Conservation (phyloP, 179 eudicot species). For the Beta corolliflora region DNA sequence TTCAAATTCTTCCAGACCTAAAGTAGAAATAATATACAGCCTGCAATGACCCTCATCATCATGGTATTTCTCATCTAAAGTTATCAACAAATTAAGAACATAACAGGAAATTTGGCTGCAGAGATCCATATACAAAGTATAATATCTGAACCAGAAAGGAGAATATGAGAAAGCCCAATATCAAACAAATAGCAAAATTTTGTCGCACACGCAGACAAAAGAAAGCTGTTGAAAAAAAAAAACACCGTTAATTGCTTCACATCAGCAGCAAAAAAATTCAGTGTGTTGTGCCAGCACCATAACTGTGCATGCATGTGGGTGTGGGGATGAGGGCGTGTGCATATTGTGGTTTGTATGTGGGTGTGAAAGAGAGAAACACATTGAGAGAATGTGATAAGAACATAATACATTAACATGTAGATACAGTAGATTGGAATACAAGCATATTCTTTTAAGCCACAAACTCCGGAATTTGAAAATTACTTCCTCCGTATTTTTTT, state of each 20-base stretch:
- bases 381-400: too few relatives aligned
- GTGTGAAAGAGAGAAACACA: not conserved
- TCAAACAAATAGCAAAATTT: not conserved
- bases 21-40: not conserved
- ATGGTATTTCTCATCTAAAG: too few relatives aligned
- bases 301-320: not conserved
- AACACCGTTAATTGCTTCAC: not conserved
- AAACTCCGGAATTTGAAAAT: not conserved
- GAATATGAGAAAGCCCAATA: not conserved
- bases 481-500: too few relatives aligned
- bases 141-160: not conserved
- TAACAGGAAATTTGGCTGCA: not conserved
- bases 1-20: not conserved
- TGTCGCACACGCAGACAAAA: too few relatives aligned
- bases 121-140: not conserved
- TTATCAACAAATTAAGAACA: not conserved
- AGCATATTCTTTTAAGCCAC: not conserved
- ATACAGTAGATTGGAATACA: not conserved
- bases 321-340: not conserved
- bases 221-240: too few relatives aligned
- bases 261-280: not conserved
- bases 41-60: not conserved
- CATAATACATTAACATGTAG: not conserved
- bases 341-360: too few relatives aligned
- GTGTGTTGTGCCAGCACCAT: not conserved